Percentiles rank a stretch among this genome's conserved stretches.
Conservation (phyloP, 2,329 filamentous ascomycete genomes). For the Tolypocladium tundrense region DNA sequence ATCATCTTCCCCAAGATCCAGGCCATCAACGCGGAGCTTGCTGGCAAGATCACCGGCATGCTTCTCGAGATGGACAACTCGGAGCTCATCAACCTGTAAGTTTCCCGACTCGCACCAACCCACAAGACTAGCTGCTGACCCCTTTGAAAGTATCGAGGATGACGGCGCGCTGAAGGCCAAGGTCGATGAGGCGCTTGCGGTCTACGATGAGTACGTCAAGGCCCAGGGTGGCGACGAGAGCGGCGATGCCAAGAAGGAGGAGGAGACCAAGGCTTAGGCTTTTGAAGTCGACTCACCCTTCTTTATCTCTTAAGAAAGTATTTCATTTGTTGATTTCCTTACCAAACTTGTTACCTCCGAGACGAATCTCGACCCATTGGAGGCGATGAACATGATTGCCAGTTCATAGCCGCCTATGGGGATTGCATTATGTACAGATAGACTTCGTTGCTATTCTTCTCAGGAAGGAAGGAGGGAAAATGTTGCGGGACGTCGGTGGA, state of each 20-base stretch:
- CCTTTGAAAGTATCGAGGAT: conserved; percentile 67
- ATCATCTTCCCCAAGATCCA: conserved; percentile 98
- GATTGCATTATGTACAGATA: conserved; percentile 29
- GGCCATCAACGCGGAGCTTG: conserved; percentile 85
- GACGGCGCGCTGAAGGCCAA: conserved; percentile 83
- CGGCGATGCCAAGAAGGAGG: conserved; percentile 38
- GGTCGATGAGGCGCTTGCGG: conserved; percentile 92
- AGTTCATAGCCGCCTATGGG: conserved; percentile 14
- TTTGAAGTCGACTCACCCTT: background rate
- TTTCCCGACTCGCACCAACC: conserved; percentile 21
- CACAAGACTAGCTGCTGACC: conserved; percentile 6
- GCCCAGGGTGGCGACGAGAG: conserved; percentile 44
- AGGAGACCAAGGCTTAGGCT: conserved; percentile 31
- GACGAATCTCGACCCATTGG: background rate
- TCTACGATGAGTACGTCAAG: conserved; percentile 99
- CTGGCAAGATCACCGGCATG: conserved; percentile 99
- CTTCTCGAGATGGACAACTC: conserved; percentile 97
- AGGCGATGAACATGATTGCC: conserved; percentile 15
- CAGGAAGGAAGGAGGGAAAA: conserved; percentile 24
- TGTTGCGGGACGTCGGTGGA: conserved; percentile 20
- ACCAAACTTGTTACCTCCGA: conserved; percentile 2
- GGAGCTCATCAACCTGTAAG: conserved; percentile 92
- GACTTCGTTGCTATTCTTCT: conserved; percentile 29
- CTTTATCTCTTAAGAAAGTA: conserved; percentile 5
- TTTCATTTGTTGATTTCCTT: conserved; percentile 21